These are phyloP conservation scores for Daldinia grandis DNA, from an alignment of 495 filamentous ascomycete genomes.

Conservation along the genomic window DNA sequence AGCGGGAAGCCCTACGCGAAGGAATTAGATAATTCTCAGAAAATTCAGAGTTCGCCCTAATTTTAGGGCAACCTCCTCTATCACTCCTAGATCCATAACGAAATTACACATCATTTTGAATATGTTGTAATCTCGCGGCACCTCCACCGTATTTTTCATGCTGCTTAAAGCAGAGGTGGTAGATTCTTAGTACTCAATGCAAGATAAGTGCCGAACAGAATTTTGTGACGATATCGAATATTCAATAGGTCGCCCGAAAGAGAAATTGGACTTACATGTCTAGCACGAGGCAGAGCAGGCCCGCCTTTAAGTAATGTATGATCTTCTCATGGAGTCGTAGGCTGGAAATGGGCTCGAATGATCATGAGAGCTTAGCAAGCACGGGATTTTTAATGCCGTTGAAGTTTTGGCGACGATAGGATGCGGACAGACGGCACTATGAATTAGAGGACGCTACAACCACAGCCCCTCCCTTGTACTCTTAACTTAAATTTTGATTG, in stretches of 20 bases:
- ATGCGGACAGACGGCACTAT: conserved; percentile 5
- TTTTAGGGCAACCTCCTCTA: not conserved
- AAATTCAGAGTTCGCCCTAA: not conserved
- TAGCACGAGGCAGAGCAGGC: conserved; percentile 27
- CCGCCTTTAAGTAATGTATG: conserved; percentile 30
- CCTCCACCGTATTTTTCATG: not conserved
- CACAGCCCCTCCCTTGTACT: not conserved
- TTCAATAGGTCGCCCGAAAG: not conserved
- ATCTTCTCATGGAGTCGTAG: conserved; percentile 30
- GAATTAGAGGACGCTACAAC: conserved; percentile 6
- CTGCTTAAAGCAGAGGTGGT: not conserved
- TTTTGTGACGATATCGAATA: not conserved
- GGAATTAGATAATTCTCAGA: conserved; percentile 16
- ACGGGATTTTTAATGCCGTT: not conserved
- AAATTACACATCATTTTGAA: not conserved
- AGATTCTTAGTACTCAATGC: not conserved
- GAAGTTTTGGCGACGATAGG: conserved; percentile 1
- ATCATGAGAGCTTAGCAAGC: conserved; percentile 7
- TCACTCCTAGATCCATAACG: not conserved
- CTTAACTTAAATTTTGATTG: not conserved
- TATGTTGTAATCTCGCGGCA: not conserved
- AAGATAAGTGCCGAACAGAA: not conserved
- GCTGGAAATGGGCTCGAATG: not conserved
- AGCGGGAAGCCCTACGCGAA: conserved; percentile 53
- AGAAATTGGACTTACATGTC: conserved; percentile 28